phyloP scores from a whole-genome alignment of 2,329 filamentous ascomycete genomes.

The Trichoderma aggressivum region DNA sequence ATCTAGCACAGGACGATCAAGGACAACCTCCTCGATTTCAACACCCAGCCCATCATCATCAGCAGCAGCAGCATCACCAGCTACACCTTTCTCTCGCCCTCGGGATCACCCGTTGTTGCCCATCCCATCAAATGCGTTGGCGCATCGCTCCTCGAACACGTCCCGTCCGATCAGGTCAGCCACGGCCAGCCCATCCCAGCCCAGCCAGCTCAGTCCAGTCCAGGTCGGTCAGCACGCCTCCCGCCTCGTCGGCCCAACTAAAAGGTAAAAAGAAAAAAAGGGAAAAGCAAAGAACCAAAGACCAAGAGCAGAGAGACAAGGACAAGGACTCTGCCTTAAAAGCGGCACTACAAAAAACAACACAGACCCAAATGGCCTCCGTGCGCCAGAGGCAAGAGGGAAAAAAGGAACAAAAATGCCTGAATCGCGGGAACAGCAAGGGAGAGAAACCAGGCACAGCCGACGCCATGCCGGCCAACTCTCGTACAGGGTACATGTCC shows the following conservation, averaged over 20 bases:
- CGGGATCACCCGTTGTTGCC: background rate
- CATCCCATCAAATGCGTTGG: background rate
- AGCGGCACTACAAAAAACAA: conserved; percentile 5
- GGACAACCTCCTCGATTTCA: background rate
- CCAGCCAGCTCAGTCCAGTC: no score
- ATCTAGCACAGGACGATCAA: background rate
- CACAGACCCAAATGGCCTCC: conserved; percentile 7
- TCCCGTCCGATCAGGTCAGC: background rate
- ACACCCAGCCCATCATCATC: background rate
- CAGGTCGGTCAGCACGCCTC: background rate
- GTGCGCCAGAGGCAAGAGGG: conserved; percentile 1
- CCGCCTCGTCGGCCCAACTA: background rate
- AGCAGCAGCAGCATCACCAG: no score
- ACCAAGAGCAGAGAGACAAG: background rate
- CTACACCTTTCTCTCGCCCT: background rate
- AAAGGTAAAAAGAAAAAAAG: background rate
- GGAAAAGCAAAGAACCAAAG: background rate
- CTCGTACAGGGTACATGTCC: background rate
- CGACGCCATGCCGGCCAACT: conserved; percentile 7
- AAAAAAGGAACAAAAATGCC: background rate
- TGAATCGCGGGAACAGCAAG: conserved; percentile 16
- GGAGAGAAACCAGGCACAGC: conserved; percentile 17
- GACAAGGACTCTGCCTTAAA: background rate
- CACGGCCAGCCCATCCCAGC: background rate
- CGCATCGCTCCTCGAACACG: background rate